Evolutionary conservation across 352 stramenopile genomes (phyloP).

Genomic region (Globisporangium camurandrum): DNA sequence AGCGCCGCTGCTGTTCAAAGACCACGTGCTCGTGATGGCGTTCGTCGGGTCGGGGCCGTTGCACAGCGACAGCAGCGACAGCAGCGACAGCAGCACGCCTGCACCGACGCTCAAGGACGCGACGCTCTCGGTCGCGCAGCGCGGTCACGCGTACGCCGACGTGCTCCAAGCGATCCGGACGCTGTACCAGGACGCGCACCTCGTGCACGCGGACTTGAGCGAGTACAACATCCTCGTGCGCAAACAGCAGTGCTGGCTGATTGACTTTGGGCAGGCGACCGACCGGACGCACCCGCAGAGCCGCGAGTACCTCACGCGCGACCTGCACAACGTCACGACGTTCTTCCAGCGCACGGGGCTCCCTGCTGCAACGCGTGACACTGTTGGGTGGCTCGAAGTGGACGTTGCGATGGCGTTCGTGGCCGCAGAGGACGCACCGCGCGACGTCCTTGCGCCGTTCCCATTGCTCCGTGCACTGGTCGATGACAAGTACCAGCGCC

Average conservation of each 20-base stretch:
- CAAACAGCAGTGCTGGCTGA: conserved; percentile 62
- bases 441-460: too few relatives aligned
- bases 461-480: too few relatives aligned
- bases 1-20: conserved; percentile 28
- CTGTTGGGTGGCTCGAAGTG: too few relatives aligned
- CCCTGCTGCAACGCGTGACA: too few relatives aligned
- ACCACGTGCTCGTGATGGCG: conserved; percentile 45
- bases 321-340: conserved; percentile 50
- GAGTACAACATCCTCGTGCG: conserved; percentile 72
- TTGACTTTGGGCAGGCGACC: conserved; percentile 81
- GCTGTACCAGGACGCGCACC: conserved; percentile 45
- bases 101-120: conserved; percentile 42
- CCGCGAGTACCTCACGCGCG: conserved; percentile 39
- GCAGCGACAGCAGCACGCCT: conserved; percentile 4
- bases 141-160: conserved; percentile 30
- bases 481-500: too few relatives aligned
- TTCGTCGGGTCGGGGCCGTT: conserved; percentile 40
- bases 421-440: too few relatives aligned
- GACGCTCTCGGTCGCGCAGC: conserved; percentile 27
- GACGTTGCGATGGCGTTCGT: too few relatives aligned
- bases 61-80: not conserved
- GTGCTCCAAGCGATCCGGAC: conserved; percentile 28
- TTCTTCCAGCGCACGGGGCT: too few relatives aligned
- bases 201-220: conserved; percentile 41
- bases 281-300: conserved; percentile 53